These are phyloP conservation scores for Tetradesmus lagerheimii DNA, from an alignment of 139 green algal species.

Conservation along the genomic window DNA sequence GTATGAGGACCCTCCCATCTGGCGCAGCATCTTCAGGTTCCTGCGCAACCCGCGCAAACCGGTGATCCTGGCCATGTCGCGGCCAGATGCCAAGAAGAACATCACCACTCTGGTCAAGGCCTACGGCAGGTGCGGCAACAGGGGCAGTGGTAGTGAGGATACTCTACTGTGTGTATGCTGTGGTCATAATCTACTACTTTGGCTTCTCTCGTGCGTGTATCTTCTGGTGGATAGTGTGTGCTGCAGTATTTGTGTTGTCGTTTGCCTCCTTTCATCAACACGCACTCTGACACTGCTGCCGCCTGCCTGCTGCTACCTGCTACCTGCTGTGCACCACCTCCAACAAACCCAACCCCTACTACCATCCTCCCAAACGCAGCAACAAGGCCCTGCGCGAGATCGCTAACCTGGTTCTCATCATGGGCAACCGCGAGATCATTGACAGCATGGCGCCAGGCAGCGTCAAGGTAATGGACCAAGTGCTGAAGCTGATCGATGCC, in stretches of 20 bases:
- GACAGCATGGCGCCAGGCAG: conserved; percentile 84
- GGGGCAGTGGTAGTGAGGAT: no score
- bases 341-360: background rate
- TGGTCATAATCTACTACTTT: no score
- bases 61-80: conserved; percentile 93
- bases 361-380: conserved; percentile 26
- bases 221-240: no score
- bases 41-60: conserved; percentile 94
- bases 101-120: conserved; percentile 91
- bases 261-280: no score
- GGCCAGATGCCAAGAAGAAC: conserved; percentile 98
- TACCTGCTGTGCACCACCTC: no score
- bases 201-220: no score
- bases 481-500: conserved; percentile 94
- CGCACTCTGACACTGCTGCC: no score
- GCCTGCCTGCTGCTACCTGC: conserved; percentile 67
- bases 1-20: conserved; percentile 73
- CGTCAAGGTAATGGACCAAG: conserved; percentile 82
- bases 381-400: conserved; percentile 85
- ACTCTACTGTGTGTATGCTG: no score
- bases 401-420: conserved; percentile 96
- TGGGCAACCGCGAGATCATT: conserved; percentile 89
- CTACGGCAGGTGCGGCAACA: conserved; percentile 45
- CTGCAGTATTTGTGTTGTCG: no score
- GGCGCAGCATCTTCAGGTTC: conserved; percentile 80